Base-by-base conservation (phyloP, 2,329 filamentous ascomycete genomes). In the Penicillium olsonii region DNA sequence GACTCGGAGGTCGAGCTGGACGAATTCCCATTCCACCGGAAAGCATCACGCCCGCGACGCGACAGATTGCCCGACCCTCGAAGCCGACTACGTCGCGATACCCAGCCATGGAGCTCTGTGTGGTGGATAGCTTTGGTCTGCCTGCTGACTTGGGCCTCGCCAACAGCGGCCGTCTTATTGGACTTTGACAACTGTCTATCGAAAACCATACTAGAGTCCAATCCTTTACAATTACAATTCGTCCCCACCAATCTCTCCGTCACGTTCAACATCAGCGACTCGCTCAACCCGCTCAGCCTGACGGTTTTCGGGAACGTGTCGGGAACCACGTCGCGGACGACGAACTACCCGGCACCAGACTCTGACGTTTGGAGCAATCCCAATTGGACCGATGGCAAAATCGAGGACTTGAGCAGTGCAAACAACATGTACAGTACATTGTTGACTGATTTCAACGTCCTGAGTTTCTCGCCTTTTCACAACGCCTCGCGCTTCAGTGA, bases 241-340 rank as follows among this genome's bases (percentile, higher is more conserved):
- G 78, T 84, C 11, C 92, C 94, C 2, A 70, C 86, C 29, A 84
- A 82, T 59, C 82, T 94, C 49, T 84, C 88, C 62, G 92, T 89
- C 48, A 73, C 75, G 17, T 95, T 95, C 75, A 81, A 90, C 61
- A 78, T 81, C 22, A 69, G 75, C 12, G 74, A 81, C 55, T 68
- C 81, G 4, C 78, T 75, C 42, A 84, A 92, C 65, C 82, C 79
- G 34, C 78, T 99, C 41, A 84, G 82, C 55, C 76, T 96, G 47
- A 94, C 85, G 1, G 81, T 96, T 39, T 97, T 90, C 76, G 92
- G 92, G 43, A 96, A 97, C 70, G 90, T 97, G 24, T 88, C 87
- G 8, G 94, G 94, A 39, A 83, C 86, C 42, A 78, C 81, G 2
- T 65, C 72, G 47, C 52, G 53, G 20, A 52, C 54, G 11, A 74